Base-by-base conservation (phyloP, 2,329 filamentous ascomycete genomes). In the Byssochlamys sp. region DNA sequence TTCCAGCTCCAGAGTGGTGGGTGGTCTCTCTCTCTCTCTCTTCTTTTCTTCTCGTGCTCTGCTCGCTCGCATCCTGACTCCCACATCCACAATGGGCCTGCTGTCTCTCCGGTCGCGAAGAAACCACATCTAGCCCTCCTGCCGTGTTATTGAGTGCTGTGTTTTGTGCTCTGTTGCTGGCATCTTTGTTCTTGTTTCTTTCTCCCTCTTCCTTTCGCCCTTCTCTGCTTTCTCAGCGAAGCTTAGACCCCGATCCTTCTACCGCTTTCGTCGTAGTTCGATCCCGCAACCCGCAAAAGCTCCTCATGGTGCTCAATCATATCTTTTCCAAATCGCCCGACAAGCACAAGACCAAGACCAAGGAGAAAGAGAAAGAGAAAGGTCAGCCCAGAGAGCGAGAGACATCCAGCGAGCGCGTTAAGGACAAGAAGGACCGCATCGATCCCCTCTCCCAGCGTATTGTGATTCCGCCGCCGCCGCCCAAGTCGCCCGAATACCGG, bases 181-280 rank as follows among this genome's bases (percentile, higher is more conserved):
- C 11, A 25, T 12, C 24, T 12, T 29, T 29, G 19, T 19, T 19
- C 19, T 19, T 19, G 19, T 19, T 19, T 19, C 29, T 31, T 10
- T 31, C 28, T 29, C 5, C 9, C 28, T 29, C 9, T 29, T 29
- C 28, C 24, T 55, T 56, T 19, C 39, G 14, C 4, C 33, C 52
- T 48, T 50, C 55, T 28, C 57, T 56, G 53, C 24, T 50, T 39
- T 19, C 19, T 19, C 33, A 14, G 50, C 31, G n/a, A 54, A 39
- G 26, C 31, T 35, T 26, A 55, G 29, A 61, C 53, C 52, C 25
- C 48, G 57, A 56, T 19, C 56, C 58, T 73, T 74, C 71, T 69
- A 73, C 71, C 71, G 70, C 71, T 69, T 74, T 74, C 71, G 71
- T 66, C 65, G 66, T 59, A 62, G 63, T 73, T 73, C 71, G 68